Evolutionary conservation across 306 rosid genomes (phyloP).

Genomic region (Adenanthera pavonina): DNA sequence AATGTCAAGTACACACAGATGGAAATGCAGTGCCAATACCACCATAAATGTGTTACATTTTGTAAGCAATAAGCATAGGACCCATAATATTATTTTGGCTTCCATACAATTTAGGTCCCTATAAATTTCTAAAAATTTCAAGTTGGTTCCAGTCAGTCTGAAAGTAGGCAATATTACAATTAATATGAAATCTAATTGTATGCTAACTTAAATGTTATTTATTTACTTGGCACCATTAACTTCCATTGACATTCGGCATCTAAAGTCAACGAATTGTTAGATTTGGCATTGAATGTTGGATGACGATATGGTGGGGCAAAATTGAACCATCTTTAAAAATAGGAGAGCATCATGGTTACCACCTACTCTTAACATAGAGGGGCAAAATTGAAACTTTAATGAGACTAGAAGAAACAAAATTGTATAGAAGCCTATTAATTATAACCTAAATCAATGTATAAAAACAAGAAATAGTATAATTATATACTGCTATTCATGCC

Average conservation of each 20-base stretch:
- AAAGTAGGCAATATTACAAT: neutral
- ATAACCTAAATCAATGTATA: neutral
- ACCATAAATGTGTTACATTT: neutral
- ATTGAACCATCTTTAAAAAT: neutral
- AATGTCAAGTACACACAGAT: neutral
- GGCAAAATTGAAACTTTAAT: neutral
- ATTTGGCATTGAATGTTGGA: neutral
- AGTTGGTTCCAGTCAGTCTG: neutral
- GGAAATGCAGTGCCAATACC: neutral
- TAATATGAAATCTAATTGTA: neutral
- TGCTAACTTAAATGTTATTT: neutral
- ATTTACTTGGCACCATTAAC: neutral
- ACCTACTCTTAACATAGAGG: neutral
- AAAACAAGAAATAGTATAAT: neutral
- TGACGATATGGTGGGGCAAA: neutral
- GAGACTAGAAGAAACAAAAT: neutral
- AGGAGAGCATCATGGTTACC: neutral
- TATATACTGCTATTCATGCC: neutral
- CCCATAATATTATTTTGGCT: neutral
- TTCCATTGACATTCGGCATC: neutral
- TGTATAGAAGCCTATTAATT: neutral
- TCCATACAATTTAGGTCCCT: neutral
- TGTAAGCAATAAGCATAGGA: slow-evolving; percentile 16
- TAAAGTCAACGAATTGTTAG: neutral
- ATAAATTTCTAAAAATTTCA: neutral